Base-by-base conservation (phyloP, 169 alveolate genomes). In the Neospora caninum region DNA sequence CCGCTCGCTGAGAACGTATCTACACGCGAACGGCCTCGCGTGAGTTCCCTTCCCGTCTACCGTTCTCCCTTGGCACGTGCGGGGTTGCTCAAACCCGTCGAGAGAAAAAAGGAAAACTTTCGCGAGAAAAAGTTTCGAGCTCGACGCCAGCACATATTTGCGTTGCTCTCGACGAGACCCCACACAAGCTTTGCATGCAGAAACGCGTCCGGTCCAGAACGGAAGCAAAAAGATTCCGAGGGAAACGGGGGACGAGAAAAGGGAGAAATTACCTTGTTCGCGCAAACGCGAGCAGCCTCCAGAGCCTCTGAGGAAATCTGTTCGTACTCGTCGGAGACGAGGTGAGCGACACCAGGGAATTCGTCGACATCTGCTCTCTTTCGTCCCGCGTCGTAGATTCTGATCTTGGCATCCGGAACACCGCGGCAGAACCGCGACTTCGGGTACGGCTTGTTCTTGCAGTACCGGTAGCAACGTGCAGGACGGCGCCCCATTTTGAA, bases 271-370 rank as follows among this genome's bases (percentile, higher is more conserved):
- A 93, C 96, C 97, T 98, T 99, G 99, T 99, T 99, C 94, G 99
- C 99, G 93, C 99, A 98, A 87, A 99, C 98, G 96, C 99, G 99
- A 87, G 99, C 99, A 31, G 99, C 99, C 97, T 99, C 99, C 54
- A 99, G 97, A 10, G 99, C 99, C 96, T 99, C 99, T n/a, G 99
- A 98, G 38, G 99, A 98, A 78, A 98, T 96, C 97, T 99, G 99
- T 96, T 99, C 99, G 96, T 98, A 98, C 97, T 99, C 99, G 92
- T 98, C 99, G 53, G 99, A 99, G 88, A 95, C 99, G 95, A 99
- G 96, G 96, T 99, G 99, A 49, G 98, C 99, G 58, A 98, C 99
- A 94, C 97, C 97, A 86, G 99, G 99, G 98, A 99, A 99, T 95
- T 98, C 99, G 67, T 98, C 99, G 88, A 97, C 99, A 86, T 97